These are phyloP conservation scores for Hylodesmum podocarpum DNA, from an alignment of 306 rosid genomes.

Conservation along the genomic window DNA sequence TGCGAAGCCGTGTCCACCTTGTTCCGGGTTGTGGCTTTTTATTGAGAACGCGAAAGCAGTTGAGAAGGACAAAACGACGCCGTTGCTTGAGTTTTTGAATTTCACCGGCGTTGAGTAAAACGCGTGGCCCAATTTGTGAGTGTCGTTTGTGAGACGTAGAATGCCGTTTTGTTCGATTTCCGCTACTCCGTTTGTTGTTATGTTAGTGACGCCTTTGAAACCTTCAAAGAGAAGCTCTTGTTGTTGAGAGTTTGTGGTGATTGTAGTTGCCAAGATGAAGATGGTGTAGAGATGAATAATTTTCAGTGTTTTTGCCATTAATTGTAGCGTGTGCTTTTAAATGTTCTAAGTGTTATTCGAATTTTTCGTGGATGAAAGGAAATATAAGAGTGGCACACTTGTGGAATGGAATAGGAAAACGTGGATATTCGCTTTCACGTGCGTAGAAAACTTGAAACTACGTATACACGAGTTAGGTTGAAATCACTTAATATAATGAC, in stretches of 20 bases:
- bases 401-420: too few species aligned
- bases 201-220: not conserved
- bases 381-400: too few species aligned
- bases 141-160: slow-evolving; percentile 21
- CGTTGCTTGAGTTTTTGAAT: slow-evolving; percentile 23
- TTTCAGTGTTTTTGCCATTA: slow-evolving; percentile 33
- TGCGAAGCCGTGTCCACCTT: slow-evolving; percentile 35
- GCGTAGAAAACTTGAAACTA: too few species aligned
- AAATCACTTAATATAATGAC: too few species aligned
- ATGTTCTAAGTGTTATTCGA: too few species aligned
- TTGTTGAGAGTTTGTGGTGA: not conserved
- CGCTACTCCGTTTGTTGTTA: slow-evolving; percentile 28
- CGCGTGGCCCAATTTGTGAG: not conserved
- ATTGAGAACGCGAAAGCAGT: slow-evolving; percentile 30
- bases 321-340: too few species aligned
- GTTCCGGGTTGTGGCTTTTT: not conserved
- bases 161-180: slow-evolving; percentile 23
- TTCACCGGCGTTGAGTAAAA: slow-evolving; percentile 23
- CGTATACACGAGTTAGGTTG: too few species aligned
- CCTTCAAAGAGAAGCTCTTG: slow-evolving; percentile 22
- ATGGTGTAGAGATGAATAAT: not conserved
- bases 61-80: slow-evolving; percentile 18
- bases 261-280: slow-evolving; percentile 4
- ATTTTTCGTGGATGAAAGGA: too few species aligned
- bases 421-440: too few species aligned